These are phyloP conservation scores for Teunomyces tritomae DNA, from an alignment of 805 yeast species.

Conservation along the genomic window DNA sequence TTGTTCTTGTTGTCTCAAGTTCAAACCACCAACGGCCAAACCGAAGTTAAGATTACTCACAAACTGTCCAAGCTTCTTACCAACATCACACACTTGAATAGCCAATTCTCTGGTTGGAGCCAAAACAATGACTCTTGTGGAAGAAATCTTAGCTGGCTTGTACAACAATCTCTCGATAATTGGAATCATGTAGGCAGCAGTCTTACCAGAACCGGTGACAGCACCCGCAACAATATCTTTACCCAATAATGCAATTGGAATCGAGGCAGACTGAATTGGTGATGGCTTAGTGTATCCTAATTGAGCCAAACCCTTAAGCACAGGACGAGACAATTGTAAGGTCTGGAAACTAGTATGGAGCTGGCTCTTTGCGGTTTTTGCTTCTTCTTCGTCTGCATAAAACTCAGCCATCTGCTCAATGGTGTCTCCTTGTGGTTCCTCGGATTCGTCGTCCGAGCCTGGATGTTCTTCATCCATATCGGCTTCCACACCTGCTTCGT, in stretches of 20 bases:
- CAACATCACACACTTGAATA: conserved; percentile 93
- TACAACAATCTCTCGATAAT: conserved; percentile 87
- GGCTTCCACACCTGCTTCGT: conserved; percentile 27
- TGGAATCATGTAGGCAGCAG: conserved; percentile 97
- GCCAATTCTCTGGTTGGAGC: conserved; percentile 98
- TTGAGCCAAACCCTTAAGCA: conserved; percentile 75
- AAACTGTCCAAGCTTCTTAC: conserved; percentile 75
- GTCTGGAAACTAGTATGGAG: conserved; percentile 68
- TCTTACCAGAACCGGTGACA: conserved; percentile 98
- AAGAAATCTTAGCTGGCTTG: conserved; percentile 80
- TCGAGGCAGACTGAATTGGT: conserved; percentile 89
- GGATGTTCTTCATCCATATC: conserved; percentile 33
- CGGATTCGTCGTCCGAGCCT: conserved; percentile 20
- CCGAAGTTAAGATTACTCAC: conserved; percentile 82
- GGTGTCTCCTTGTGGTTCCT: conserved; percentile 52
- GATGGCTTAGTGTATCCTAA: conserved; percentile 88
- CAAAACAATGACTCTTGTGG: conserved; percentile 86
- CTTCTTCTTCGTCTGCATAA: conserved; percentile 60
- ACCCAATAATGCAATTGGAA: conserved; percentile 90
- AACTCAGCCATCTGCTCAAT: conserved; percentile 82
- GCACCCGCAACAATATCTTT: conserved; percentile 99
- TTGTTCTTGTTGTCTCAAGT: conserved; percentile 92
- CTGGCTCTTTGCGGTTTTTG: conserved; percentile 42
- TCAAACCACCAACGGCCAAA: conserved; percentile 96
- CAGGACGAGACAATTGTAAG: conserved; percentile 83